Base-by-base conservation (phyloP, 225 moss, liverwort and hornwort genomes). In the Asterella californica region DNA sequence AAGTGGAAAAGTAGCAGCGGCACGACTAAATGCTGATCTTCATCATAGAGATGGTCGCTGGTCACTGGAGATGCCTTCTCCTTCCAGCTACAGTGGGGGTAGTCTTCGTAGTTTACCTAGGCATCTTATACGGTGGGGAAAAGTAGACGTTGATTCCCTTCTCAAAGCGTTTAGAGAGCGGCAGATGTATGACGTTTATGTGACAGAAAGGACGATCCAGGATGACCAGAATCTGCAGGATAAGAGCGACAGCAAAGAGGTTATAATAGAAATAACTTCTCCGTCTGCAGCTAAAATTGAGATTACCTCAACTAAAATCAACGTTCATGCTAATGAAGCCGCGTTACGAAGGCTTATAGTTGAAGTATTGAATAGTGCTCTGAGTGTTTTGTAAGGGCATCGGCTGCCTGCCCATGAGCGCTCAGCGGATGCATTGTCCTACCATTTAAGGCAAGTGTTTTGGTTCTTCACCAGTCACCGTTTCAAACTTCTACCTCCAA, bases 121-220 rank as follows among this genome's bases (percentile, higher is more conserved):
- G 48, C 84, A 87, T 80, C 87, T 88, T 75, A 86, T 83, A 79
- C 88, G 91, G 63, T 99, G 95, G 92, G 99, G 99, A n/a, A 86
- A 86, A 70, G 87, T 99, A 57, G 86, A 79, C 55, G 84, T 90
- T 19, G 88, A 81, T 67, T 84, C 90, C n/a, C 91, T 99, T 78
- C 87, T 95, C 54, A 85, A 82, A 79, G 91, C 93, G 78, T 82
- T 99, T 2, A 91, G 85, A 76, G 95, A 95, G 49, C 82, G 91
- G 69, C 95, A 95, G 21, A 82, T 99, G n/a, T 76, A 75, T 77
- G 93, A 90, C 73, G 74, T 95, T 33, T 83, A 77, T 54, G 79
- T 95, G 19, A 76, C 24, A 53, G 84, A 83, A 65, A 57, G 80
- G 67, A 22, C 62, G 27, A 75, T 33, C 9, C 70, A 75, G 53